Evolutionary conservation across 2,329 filamentous ascomycete genomes (phyloP).

Genomic region (Bipolaris sorokiniana): DNA sequence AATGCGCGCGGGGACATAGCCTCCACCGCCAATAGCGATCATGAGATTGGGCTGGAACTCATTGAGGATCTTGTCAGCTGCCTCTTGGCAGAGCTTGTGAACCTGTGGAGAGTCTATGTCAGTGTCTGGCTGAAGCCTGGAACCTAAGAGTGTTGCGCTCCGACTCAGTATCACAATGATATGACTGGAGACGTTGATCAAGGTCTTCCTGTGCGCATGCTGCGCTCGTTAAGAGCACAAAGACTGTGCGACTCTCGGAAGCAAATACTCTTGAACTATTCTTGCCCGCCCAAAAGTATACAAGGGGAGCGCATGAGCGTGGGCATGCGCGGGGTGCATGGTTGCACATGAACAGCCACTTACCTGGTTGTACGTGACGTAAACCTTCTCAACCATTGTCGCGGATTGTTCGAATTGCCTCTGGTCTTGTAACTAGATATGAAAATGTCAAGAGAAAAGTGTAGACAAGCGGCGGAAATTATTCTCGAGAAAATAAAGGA

Average conservation of each 20-base stretch:
- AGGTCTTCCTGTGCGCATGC: background rate
- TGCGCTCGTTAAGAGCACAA: background rate
- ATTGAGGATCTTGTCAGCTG: constrained; percentile 79
- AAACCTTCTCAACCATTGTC: constrained; percentile 52
- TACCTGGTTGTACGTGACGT: constrained; percentile 54
- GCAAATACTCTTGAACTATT: background rate
- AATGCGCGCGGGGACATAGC: constrained; percentile 96
- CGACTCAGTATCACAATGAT: background rate
- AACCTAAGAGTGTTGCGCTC: background rate
- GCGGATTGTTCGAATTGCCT: constrained; percentile 12
- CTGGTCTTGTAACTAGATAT: background rate
- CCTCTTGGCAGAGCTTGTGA: constrained; percentile 93
- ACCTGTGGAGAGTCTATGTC: constrained; percentile 63
- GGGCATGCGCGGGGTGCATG: constrained; percentile 9
- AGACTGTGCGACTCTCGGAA: background rate
- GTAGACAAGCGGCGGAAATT: constrained; percentile 1
- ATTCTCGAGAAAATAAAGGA: background rate
- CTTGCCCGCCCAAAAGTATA: constrained; percentile 4
- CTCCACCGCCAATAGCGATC: constrained; percentile 97
- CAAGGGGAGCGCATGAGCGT: constrained; percentile 11
- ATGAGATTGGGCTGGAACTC: constrained; percentile 93
- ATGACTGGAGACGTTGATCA: background rate
- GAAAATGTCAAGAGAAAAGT: background rate
- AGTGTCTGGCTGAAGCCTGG: constrained; percentile 7
- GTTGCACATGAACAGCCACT: constrained; percentile 25